Base-by-base conservation (phyloP, 176 grass and related monocot species). In the Bromus sterilis region DNA sequence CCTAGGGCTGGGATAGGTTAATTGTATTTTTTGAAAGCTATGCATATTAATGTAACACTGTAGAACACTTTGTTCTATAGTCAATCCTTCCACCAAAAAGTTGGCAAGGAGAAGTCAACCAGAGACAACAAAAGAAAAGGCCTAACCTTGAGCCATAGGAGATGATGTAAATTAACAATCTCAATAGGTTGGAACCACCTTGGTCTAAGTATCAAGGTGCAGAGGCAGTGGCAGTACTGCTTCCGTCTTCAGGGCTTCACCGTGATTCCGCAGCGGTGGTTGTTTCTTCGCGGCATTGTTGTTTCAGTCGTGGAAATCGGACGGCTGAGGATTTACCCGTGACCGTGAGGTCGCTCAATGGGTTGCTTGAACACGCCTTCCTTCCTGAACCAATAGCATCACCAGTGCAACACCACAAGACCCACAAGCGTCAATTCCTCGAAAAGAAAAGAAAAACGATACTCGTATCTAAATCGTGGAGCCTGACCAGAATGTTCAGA, bases 141-240 rank as follows among this genome's bases (percentile, higher is more conserved):
- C 46, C 61, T 71, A 60, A 71, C 82, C 87, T 88, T 11, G 93
- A 87, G 56, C 87, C 86, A 37, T 89, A 89, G 51, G 83, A 46
- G 41, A 56, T 77, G 81, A 48, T 92, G n/a, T n/a, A n/a, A n/a
- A n/a, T n/a, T n/a, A n/a, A n/a, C n/a, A n/a, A 65, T 12, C 11
- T 7, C 51, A 7, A 67, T 42, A 28, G 59, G 24, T 30, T 29
- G 21, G 15, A 29, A 53, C 2, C 29, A 5, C 23, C 30, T 18
- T 26, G 30, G 11, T 29, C 18, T 53, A n/a, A 8, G 48, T 21
- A 68, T 39, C 14, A 34, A 21, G 49, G 12, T 34, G 11, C 9
- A 2, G 42, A 21, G 9, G 65, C 36, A 9, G 44, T 61, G n/a
- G n/a, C n/a, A n/a, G n/a, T n/a, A 39, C 40, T 15, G 51, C 49